Conservation (phyloP, 1,284 basidiomycete species). For the Exsudoporus floridanus region DNA sequence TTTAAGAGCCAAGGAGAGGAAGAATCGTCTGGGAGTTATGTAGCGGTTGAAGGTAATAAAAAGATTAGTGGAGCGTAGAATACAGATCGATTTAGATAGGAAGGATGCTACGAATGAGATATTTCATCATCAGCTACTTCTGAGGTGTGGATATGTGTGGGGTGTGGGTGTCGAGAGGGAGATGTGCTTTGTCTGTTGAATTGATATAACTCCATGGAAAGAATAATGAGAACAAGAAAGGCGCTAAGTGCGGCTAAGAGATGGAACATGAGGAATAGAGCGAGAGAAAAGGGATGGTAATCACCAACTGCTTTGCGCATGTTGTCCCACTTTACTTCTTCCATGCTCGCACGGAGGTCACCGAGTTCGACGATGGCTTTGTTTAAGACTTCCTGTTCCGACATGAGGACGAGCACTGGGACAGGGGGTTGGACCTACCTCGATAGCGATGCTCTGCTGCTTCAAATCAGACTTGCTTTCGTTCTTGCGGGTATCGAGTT, state of each 20-base stretch:
- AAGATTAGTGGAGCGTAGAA: conserved; percentile 22
- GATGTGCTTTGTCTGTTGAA: conserved; percentile 39
- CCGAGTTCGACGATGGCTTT: conserved; percentile 83
- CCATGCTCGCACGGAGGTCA: conserved; percentile 84
- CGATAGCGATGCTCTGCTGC: conserved; percentile 83
- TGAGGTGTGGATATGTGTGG: conserved; percentile 16
- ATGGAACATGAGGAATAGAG: conserved; percentile 2
- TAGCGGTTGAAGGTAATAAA: background rate
- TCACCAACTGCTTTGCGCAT: conserved; percentile 83
- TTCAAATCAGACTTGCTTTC: conserved; percentile 91
- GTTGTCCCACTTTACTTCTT: conserved; percentile 90
- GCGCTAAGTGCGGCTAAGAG: conserved; percentile 56
- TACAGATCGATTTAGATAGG: conserved; percentile 11
- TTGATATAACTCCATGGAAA: conserved; percentile 63
- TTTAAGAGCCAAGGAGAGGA: background rate
- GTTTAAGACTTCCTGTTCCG: conserved; percentile 72
- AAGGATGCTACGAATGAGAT: conserved; percentile 18
- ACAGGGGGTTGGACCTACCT: conserved; percentile 51
- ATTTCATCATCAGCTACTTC: conserved; percentile 10
- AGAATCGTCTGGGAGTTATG: background rate
- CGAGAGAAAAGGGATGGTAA: conserved; percentile 28
- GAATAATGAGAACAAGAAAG: conserved; percentile 64
- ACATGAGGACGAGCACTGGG: background rate
- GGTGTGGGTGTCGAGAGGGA: conserved; percentile 33
- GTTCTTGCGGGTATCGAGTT: conserved; percentile 91